Evolutionary conservation across 2,329 filamentous ascomycete genomes (phyloP).

Genomic region (Talaromyces sp.): DNA sequence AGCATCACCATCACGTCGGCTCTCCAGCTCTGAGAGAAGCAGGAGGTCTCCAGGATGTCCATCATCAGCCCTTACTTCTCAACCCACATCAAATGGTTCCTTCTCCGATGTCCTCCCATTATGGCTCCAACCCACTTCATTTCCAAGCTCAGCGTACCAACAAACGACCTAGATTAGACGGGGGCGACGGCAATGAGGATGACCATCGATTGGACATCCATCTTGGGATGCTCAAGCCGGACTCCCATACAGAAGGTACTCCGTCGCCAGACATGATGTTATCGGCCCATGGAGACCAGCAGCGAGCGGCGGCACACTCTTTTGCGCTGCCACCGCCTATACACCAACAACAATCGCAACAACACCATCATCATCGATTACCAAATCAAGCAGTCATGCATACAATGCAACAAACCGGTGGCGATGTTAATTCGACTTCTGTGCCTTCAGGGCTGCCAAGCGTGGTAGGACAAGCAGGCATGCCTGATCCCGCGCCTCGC

Average conservation of each 20-base stretch:
- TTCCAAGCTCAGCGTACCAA: constrained; percentile 31
- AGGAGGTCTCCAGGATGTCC: constrained; percentile 31
- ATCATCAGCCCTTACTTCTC: constrained; percentile 31
- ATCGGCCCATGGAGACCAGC: constrained; percentile 30
- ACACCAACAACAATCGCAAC: constrained; percentile 46
- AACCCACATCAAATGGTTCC: constrained; percentile 33
- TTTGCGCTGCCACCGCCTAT: constrained; percentile 40
- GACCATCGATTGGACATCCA: constrained; percentile 29
- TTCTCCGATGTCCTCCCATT: constrained; percentile 35
- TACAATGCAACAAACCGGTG: constrained; percentile 60
- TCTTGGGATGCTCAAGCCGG: constrained; percentile 33
- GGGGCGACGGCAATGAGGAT: constrained; percentile 27
- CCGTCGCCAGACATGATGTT: constrained; percentile 37
- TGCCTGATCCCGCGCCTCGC: constrained; percentile 76
- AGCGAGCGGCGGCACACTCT: constrained; percentile 29
- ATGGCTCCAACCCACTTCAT: constrained; percentile 32
- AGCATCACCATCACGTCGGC: constrained; percentile 39
- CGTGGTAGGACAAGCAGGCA: constrained; percentile 79
- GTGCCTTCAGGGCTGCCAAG: constrained; percentile 66
- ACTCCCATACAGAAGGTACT: constrained; percentile 28
- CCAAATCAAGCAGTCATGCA: constrained; percentile 68
- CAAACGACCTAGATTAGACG: constrained; percentile 35
- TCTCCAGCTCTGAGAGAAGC: constrained; percentile 32
- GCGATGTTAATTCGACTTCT: constrained; percentile 43
- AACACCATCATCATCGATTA: constrained; percentile 76